phyloP scores from a whole-genome alignment of 306 rosid species.

The Begonia peltatifolia region DNA sequence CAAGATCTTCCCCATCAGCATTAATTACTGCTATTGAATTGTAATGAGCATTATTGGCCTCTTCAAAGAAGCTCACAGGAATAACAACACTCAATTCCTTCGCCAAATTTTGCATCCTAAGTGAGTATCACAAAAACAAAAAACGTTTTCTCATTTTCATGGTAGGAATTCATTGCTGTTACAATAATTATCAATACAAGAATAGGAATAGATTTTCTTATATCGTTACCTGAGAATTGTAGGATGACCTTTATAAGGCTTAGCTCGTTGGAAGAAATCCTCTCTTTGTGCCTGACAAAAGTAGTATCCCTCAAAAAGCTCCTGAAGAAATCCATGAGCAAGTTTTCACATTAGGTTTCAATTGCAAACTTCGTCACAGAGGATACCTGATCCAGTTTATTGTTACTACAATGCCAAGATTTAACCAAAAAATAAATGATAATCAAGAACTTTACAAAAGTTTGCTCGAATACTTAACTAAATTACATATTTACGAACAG shows the following conservation, averaged over 20 bases:
- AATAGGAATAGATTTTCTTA: slow-evolving; percentile 8
- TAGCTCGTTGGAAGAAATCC: slow-evolving; percentile 70
- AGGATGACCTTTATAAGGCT: slow-evolving; percentile 73
- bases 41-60: slow-evolving; percentile 93
- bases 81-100: slow-evolving; percentile 73
- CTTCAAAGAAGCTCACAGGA: slow-evolving; percentile 95
- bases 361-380: too few species aligned
- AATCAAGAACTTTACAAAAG: too few species aligned
- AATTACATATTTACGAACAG: too few species aligned
- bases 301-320: slow-evolving; percentile 90
- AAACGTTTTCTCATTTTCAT: not conserved
- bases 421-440: too few species aligned
- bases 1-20: slow-evolving; percentile 95
- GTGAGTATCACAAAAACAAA: slow-evolving; percentile 2
- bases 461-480: too few species aligned
- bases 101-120: slow-evolving; percentile 83
- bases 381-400: too few species aligned
- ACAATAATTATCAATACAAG: slow-evolving; percentile 2
- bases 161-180: too few species aligned
- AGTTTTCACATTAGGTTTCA: too few species aligned
- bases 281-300: slow-evolving; percentile 94
- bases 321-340: slow-evolving; percentile 26
- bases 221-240: slow-evolving; percentile 59
- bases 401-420: too few species aligned
- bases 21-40: slow-evolving; percentile 76